Percentiles rank a stretch among this genome's conserved stretches.
Conservation (phyloP, 176 grass and related monocot species). For the Cocos nucifera region DNA sequence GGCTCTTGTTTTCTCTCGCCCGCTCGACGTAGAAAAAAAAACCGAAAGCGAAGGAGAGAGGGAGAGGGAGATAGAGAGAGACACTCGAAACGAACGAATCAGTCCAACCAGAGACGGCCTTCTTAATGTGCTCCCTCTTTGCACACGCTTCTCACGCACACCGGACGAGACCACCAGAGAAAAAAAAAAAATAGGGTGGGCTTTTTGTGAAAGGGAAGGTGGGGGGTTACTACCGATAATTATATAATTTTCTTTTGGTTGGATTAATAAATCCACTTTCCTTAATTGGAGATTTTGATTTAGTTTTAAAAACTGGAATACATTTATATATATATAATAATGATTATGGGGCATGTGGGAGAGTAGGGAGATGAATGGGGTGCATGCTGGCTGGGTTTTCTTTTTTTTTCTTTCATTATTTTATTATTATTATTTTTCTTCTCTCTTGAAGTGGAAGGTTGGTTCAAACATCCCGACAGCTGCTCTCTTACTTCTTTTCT, state of each 20-base stretch:
- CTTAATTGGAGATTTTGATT: not conserved
- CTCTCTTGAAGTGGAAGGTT: not conserved
- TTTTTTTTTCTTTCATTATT: too few relatives aligned
- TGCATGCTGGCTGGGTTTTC: too few relatives aligned
- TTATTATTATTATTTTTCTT: not conserved
- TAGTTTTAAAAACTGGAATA: too few relatives aligned
- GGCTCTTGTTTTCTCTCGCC: not conserved
- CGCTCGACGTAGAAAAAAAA: not conserved
- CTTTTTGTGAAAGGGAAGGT: too few relatives aligned
- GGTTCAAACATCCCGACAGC: not conserved
- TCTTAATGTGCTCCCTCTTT: constrained; percentile 1
- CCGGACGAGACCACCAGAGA: not conserved
- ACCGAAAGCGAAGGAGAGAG: not conserved
- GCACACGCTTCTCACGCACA: constrained; percentile 1
- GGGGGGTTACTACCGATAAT: too few relatives aligned
- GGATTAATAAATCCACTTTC: not conserved
- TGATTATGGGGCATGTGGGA: too few relatives aligned
- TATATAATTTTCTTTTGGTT: too few relatives aligned
- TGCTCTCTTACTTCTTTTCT: not conserved
- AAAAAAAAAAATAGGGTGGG: not conserved
- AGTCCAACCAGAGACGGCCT: constrained; percentile 2
- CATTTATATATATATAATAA: too few relatives aligned
- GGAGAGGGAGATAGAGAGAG: not conserved
- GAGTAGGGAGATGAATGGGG: too few relatives aligned
- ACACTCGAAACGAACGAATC: not conserved